phyloP scores from a whole-genome alignment of 2,329 filamentous ascomycete genomes.

The Scopulariopsis brevicaulis region DNA sequence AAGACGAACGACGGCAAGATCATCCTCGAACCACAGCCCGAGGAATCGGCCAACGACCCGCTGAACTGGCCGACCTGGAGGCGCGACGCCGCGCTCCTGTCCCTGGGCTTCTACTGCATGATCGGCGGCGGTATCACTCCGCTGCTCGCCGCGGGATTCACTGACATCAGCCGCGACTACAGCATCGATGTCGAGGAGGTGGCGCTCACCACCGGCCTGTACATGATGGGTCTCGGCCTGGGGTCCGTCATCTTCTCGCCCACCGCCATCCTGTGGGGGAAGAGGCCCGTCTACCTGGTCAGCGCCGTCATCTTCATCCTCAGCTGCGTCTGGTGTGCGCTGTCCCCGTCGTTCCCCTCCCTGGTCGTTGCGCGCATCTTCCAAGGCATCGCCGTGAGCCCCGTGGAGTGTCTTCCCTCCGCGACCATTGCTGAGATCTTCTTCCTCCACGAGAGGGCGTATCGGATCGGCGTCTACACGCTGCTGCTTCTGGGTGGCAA shows the following conservation, averaged over 20 bases:
- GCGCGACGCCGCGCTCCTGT: constrained; percentile 67
- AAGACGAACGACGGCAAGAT: constrained; percentile 71
- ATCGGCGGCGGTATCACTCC: constrained; percentile 88
- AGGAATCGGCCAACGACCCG: constrained; percentile 82
- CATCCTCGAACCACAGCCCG: constrained; percentile 83
- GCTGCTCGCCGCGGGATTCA: constrained; percentile 80
- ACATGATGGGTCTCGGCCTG: constrained; percentile 86
- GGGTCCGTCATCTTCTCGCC: constrained; percentile 79
- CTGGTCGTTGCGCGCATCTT: constrained; percentile 74
- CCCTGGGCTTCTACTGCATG: constrained; percentile 86
- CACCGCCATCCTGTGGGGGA: constrained; percentile 83
- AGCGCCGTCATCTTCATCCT: constrained; percentile 67
- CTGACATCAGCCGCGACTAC: constrained; percentile 58
- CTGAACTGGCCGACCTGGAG: constrained; percentile 83
- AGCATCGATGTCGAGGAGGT: constrained; percentile 59
- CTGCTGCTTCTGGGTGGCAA: constrained; percentile 81
- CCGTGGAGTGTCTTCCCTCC: constrained; percentile 84
- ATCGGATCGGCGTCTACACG: constrained; percentile 87
- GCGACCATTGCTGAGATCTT: constrained; percentile 95
- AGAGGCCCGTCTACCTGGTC: constrained; percentile 78
- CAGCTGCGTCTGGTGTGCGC: constrained; percentile 73
- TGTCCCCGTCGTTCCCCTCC: constrained; percentile 71
- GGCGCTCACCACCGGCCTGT: constrained; percentile 79
- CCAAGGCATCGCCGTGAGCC: constrained; percentile 78
- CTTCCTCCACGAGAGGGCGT: constrained; percentile 88